Evolutionary conservation across 2,329 filamentous ascomycete species (phyloP).

Genomic region (Shiraia bambusicola): DNA sequence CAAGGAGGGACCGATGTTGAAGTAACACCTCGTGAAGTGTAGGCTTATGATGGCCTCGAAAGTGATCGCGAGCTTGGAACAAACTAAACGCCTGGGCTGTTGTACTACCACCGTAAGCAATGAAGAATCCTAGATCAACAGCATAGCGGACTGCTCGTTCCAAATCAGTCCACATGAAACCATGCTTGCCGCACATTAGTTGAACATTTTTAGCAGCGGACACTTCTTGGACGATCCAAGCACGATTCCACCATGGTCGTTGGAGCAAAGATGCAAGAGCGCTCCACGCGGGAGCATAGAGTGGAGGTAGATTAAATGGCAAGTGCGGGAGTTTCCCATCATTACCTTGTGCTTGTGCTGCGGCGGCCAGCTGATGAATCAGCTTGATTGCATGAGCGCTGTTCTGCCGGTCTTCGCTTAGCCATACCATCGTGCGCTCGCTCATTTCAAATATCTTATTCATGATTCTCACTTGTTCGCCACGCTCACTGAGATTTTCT

Average conservation of each 20-base stretch:
- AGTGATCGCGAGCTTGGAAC: constrained; percentile 6
- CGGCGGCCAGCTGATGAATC: constrained; percentile 3
- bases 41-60: constrained; percentile 3
- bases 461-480: constrained; percentile 19
- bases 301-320: constrained; percentile 5
- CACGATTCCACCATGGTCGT: constrained; percentile 14
- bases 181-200: constrained; percentile 7
- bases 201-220: constrained; percentile 4
- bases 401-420: constrained; percentile 17
- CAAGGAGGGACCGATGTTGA: constrained; percentile 9
- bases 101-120: constrained; percentile 8
- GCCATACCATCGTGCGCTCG: constrained; percentile 26
- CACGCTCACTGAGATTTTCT: constrained; percentile 5
- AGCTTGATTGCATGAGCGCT: constrained; percentile 7
- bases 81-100: constrained; percentile 11
- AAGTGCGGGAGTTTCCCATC: background rate
- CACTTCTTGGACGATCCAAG: constrained; percentile 22
- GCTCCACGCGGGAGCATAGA: constrained; percentile 7
- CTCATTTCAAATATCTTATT: constrained; percentile 29
- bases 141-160: constrained; percentile 8
- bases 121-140: constrained; percentile 12
- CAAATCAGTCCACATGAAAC: constrained; percentile 11
- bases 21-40: constrained; percentile 8
- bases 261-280: constrained; percentile 11
- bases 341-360: background rate